Percentiles rank a stretch among this genome's conserved stretches.
phyloP scores from a whole-genome alignment of 805 yeast genomes.

The Groenewaldozyma tartarivorans region DNA sequence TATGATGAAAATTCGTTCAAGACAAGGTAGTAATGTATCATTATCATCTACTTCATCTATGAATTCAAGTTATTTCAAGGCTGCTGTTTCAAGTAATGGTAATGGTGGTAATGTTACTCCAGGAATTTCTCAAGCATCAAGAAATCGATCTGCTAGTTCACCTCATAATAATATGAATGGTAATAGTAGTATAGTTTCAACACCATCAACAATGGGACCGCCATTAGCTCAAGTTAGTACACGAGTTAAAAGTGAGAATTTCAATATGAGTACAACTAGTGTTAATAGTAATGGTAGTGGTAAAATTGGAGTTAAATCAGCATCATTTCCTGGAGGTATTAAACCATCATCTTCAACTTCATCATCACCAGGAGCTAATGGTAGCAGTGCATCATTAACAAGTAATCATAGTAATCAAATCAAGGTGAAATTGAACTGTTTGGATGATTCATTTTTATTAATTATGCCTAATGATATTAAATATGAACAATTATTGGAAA shows the following conservation, averaged over 20 bases:
- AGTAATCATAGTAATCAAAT: constrained; percentile 23
- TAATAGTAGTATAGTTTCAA: no score
- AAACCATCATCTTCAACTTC: constrained; percentile 9
- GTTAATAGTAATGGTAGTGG: constrained; percentile 15
- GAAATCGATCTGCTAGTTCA: constrained; percentile 9
- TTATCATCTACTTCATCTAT: constrained; percentile 1
- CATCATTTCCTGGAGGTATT: constrained; percentile 5
- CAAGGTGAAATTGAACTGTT: constrained; percentile 27
- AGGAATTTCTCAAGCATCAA: not conserved
- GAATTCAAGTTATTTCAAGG: not conserved
- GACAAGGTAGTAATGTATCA: constrained; percentile 9
- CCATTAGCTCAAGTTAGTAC: not conserved
- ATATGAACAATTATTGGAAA: constrained; percentile 44
- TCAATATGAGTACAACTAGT: constrained; percentile 2
- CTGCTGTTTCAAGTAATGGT: not conserved
- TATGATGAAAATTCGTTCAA: constrained; percentile 2
- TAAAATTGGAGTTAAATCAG: constrained; percentile 6
- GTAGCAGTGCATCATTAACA: constrained; percentile 21
- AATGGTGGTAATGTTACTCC: not conserved
- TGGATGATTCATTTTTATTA: constrained; percentile 45
- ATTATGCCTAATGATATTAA: constrained; percentile 47
- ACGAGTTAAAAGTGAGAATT: not conserved
- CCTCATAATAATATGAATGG: constrained; percentile 7
- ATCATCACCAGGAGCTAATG: constrained; percentile 8
- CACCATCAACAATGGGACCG: constrained; percentile 1